A percentile compares a stretch with the other conserved stretches of the same genome.
phyloP scores from a whole-genome alignment of 2,329 filamentous ascomycete species.

The Pseudogymnoascus pannorum region DNA sequence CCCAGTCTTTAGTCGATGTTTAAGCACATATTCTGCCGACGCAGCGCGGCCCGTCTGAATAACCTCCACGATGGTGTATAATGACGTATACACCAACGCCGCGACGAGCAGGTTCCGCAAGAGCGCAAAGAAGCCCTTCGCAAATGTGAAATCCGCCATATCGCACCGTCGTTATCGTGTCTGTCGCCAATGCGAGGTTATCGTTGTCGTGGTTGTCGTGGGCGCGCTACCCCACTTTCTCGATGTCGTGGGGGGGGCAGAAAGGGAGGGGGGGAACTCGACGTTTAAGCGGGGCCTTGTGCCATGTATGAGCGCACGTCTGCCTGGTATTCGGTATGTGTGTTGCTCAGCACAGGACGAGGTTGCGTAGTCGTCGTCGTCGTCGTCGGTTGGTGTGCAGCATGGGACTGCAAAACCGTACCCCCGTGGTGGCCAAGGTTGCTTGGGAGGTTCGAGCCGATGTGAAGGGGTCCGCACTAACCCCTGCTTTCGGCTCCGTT shows the following conservation, averaged over 20 bases:
- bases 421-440: neutral
- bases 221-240: constrained; percentile 1
- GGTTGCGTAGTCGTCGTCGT: neutral
- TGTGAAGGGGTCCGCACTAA: neutral
- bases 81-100: constrained; percentile 33
- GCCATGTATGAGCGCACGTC: neutral
- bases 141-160: constrained; percentile 7
- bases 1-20: neutral
- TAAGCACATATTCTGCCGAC: constrained; percentile 18
- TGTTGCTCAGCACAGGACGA: neutral
- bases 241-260: neutral
- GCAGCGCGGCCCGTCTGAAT: constrained; percentile 34
- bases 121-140: constrained; percentile 28
- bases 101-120: constrained; percentile 37
- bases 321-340: neutral
- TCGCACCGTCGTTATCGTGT: neutral
- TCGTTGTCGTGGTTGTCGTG: neutral
- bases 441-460: neutral
- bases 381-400: neutral
- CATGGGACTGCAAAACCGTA: neutral
- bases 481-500: neutral
- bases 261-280: neutral
- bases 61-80: constrained; percentile 35
- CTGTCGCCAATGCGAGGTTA: neutral
- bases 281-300: neutral